Evolutionary conservation across 371 early-diverging fungal species (phyloP).

Genomic region (Mucor piriformis): DNA sequence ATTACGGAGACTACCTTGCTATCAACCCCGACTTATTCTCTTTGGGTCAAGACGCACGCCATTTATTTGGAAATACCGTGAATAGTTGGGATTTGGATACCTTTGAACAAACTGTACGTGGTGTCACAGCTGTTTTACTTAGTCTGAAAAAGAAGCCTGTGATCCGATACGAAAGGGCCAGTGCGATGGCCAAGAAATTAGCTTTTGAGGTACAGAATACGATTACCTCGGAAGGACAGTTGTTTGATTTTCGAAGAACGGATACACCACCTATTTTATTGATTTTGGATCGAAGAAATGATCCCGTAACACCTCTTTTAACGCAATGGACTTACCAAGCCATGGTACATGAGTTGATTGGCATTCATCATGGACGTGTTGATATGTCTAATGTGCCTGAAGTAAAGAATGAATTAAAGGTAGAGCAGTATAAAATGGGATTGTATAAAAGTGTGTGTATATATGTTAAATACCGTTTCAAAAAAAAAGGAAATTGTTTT

Average conservation of each 20-base stretch:
- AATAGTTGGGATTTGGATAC: conserved; percentile 76
- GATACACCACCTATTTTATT: conserved; percentile 89
- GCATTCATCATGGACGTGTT: conserved; percentile 93
- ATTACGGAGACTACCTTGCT: conserved; percentile 90
- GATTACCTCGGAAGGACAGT: conserved; percentile 78
- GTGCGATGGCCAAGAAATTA: conserved; percentile 78
- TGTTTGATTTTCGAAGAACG: conserved; percentile 81
- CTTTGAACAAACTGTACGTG: conserved; percentile 77
- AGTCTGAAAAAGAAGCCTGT: conserved; percentile 89
- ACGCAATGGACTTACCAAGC: conserved; percentile 99
- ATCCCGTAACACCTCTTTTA: conserved; percentile 96
- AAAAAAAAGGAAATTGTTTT: conserved; percentile 81
- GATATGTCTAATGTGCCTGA: conserved; percentile 85
- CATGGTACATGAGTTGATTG: conserved; percentile 97
- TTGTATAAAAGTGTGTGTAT: not conserved
- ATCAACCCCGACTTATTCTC: conserved; percentile 84
- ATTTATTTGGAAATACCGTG: conserved; percentile 72
- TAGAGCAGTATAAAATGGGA: conserved; percentile 27
- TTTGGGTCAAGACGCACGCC: conserved; percentile 68
- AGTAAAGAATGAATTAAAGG: conserved; percentile 80
- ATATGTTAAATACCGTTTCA: not conserved
- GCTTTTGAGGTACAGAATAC: conserved; percentile 81
- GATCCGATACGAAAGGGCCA: conserved; percentile 85
- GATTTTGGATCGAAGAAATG: conserved; percentile 93
- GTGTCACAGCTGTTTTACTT: conserved; percentile 76